Conservation (phyloP, 129 eudicot genomes). For the Lactuca saligna region DNA sequence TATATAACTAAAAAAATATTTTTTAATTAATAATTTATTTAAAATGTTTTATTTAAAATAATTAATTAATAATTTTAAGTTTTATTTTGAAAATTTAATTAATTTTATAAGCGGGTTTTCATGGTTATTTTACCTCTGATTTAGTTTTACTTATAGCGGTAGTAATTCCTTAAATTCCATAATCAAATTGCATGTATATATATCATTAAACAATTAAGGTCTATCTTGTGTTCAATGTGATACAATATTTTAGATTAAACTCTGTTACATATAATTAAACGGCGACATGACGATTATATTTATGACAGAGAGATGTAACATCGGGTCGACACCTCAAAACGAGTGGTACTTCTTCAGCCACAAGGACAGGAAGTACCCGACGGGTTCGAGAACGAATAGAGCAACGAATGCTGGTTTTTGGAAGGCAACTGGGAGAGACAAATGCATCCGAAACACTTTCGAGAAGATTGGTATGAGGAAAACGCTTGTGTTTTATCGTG, state of each 20-base stretch:
- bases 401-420: constrained; percentile 44
- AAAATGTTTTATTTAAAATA: no score
- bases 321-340: constrained; percentile 40
- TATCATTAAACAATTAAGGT: background rate
- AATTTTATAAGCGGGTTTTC: no score
- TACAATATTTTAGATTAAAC: background rate
- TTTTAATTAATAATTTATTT: no score
- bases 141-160: no score
- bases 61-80: no score
- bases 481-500: constrained; percentile 43
- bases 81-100: no score
- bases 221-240: background rate
- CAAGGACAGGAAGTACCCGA: constrained; percentile 43
- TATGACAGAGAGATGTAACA: constrained; percentile 38
- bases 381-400: constrained; percentile 39
- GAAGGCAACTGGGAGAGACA: constrained; percentile 50
- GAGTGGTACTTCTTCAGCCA: constrained; percentile 51
- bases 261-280: no score
- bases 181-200: background rate
- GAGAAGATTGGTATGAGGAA: constrained; percentile 45
- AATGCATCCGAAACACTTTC: constrained; percentile 35
- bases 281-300: background rate
- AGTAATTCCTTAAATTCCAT: background rate
- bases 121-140: no score
- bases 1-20: no score